A percentile compares a stretch with the other conserved stretches of the same genome.
phyloP scores from a whole-genome alignment of 352 stramenopile genomes.

The Salisapilia sapeloensis region DNA sequence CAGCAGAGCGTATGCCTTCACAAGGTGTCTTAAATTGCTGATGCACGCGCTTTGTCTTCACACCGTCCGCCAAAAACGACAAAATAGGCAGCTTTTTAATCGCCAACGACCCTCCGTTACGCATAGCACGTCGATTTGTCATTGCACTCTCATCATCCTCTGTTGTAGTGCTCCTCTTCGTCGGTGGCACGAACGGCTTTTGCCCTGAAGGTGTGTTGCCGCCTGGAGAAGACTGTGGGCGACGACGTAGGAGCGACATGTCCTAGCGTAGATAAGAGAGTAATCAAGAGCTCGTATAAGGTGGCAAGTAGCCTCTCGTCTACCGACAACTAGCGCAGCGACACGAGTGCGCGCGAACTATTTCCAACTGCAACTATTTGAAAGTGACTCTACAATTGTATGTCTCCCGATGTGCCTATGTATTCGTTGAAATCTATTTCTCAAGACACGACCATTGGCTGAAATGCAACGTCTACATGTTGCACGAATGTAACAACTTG shows the following conservation, averaged over 20 bases:
- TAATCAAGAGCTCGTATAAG: too few species aligned
- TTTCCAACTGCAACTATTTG: too few species aligned
- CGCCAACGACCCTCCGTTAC: slow-evolving; percentile 23
- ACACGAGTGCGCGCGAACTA: too few species aligned
- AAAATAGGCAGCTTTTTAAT: slow-evolving; percentile 72
- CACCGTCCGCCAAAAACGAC: slow-evolving; percentile 54
- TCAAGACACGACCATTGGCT: too few species aligned
- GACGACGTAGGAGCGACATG: slow-evolving; percentile 33
- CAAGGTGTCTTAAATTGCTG: slow-evolving; percentile 70
- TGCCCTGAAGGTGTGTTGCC: slow-evolving; percentile 8
- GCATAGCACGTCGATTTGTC: slow-evolving; percentile 30
- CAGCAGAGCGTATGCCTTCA: slow-evolving; percentile 26
- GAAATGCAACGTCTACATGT: too few species aligned
- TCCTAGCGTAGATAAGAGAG: too few species aligned
- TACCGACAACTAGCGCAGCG: too few species aligned
- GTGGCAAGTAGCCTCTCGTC: too few species aligned
- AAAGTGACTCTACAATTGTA: too few species aligned
- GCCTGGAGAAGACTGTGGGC: slow-evolving; percentile 3
- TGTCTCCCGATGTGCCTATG: too few species aligned
- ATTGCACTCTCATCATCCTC: slow-evolving; percentile 5
- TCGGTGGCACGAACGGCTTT: slow-evolving; percentile 60
- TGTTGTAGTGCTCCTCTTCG: slow-evolving; percentile 12
- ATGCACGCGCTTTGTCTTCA: slow-evolving; percentile 29
- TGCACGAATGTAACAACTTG: too few species aligned
- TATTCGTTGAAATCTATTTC: too few species aligned